Evolutionary conservation across 2,329 filamentous ascomycete species (phyloP), one percentile per base, ranked within the genome.

Genomic region (Phyllosticta ampelicida): DNA sequence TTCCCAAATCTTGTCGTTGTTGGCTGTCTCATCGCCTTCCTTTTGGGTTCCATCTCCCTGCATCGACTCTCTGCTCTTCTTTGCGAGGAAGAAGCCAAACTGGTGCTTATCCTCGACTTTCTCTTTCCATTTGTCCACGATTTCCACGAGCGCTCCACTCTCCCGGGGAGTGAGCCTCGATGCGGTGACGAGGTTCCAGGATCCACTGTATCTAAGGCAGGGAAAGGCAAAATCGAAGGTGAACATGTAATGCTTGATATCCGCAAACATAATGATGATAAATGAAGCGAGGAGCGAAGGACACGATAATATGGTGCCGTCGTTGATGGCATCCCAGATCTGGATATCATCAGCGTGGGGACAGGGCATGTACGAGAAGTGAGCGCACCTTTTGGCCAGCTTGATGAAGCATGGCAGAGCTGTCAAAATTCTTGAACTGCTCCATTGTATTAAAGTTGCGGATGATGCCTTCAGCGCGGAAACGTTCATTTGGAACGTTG

Each of bases 201-300:
- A 78, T 1, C 90, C 89, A 57, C 92, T 86, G 3, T 92, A 95
- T 70, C 95, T 91, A 51, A 99, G 79, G 16, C 92, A 90, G 0
- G 94, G 94, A 67, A 95, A 99, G 5, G 87, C 92, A 72, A 97
- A 97, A 85, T 95, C 95, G 74, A 97, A 97, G n/a, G 87, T 90
- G 70, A 97, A 96, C 62, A 86, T 89, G 75, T 97, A 97, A 69
- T 95, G 96, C 73, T 99, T 99, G 30, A 99, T 80, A 69, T 99
- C 92, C 62, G 94, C 92, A 70, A 89, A 99, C 16, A 90, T 96
- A 51, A 97, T 83, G 60, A 95, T 84, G 23, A 89, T 81, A 71
- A 96, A 97, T 6, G 89, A 94, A 4, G 90, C 85, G 18, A 99
- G 83, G 1, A 97, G 80, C 4, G 92, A 96, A 2, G 94, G 94